A percentile compares a stretch with the other conserved stretches of the same genome.
Conservation (phyloP, 345 rosid species). For the Populus nigra region DNA sequence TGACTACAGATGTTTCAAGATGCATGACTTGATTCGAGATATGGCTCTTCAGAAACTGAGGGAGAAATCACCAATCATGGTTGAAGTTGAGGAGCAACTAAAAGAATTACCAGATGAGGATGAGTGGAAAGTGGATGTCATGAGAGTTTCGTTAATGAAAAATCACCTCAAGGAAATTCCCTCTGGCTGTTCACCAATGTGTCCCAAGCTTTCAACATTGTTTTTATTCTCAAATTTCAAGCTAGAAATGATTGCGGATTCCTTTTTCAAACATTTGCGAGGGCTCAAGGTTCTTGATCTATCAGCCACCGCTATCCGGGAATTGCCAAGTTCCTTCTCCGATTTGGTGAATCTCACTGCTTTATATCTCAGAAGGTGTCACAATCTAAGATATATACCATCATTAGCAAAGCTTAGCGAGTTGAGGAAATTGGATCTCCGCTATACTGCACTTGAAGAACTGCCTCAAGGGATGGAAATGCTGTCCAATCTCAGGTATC, state of each 20-base stretch:
- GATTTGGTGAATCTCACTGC: constrained; percentile 16
- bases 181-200: constrained; percentile 8
- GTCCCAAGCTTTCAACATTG: constrained; percentile 20
- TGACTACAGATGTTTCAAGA: constrained; percentile 12
- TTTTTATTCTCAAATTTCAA: not conserved
- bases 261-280: constrained; percentile 19
- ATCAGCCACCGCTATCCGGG: not conserved
- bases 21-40: constrained; percentile 29
- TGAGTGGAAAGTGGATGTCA: constrained; percentile 19
- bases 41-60: constrained; percentile 17
- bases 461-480: constrained; percentile 21
- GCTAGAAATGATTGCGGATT: constrained; percentile 3
- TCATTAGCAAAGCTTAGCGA: constrained; percentile 14
- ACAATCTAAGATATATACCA: constrained; percentile 7
- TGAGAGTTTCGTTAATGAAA: constrained; percentile 11
- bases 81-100: constrained; percentile 16
- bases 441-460: not conserved
- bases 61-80: constrained; percentile 10
- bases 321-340: constrained; percentile 21
- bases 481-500: constrained; percentile 14
- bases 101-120: constrained; percentile 9
- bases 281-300: constrained; percentile 20
- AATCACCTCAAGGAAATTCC: not conserved
- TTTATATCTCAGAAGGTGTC: constrained; percentile 6
- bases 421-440: constrained; percentile 20